phyloP scores from a whole-genome alignment of 208 protist genomes.

The Wallacemonas collosoma region DNA sequence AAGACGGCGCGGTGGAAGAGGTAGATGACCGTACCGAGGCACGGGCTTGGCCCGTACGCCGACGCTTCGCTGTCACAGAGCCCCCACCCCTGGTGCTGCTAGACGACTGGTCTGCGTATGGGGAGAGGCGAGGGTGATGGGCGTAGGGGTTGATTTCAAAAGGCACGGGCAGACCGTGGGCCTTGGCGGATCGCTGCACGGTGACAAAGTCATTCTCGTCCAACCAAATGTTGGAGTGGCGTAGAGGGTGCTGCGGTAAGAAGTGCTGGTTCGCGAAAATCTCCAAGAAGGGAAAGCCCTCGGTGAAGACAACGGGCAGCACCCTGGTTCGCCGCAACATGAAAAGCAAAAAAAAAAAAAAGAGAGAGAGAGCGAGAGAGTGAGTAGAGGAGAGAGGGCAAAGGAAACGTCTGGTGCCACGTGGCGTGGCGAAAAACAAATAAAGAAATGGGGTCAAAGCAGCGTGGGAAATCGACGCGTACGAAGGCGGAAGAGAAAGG shows the following conservation, averaged over 20 bases:
- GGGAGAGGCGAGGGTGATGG: conserved; percentile 51
- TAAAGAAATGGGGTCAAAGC: too few relatives aligned
- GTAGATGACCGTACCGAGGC: too few relatives aligned
- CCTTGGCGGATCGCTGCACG: background rate
- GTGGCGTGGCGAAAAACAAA: background rate
- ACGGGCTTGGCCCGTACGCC: too few relatives aligned
- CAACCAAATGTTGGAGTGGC: conserved; percentile 59
- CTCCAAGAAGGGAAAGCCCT: conserved; percentile 54
- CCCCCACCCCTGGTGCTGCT: too few relatives aligned
- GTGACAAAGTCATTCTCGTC: conserved; percentile 55
- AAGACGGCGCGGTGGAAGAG: too few relatives aligned
- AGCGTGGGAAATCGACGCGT: too few relatives aligned
- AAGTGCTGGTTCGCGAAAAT: conserved; percentile 54
- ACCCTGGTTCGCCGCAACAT: conserved; percentile 39
- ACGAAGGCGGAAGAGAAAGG: too few relatives aligned
- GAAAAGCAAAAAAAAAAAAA: background rate
- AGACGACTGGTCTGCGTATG: conserved; percentile 19
- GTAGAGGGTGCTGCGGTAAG: conserved; percentile 53
- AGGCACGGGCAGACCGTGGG: conserved; percentile 10
- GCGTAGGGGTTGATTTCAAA: conserved; percentile 42
- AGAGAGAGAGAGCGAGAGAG: conserved; percentile 16
- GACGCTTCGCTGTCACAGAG: too few relatives aligned
- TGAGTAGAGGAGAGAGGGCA: conserved; percentile 19
- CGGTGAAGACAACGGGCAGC: conserved; percentile 61
- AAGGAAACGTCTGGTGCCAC: conserved; percentile 1